These are phyloP conservation scores for Boletus mariae DNA, from an alignment of 1,284 basidiomycete species.

Conservation along the genomic window DNA sequence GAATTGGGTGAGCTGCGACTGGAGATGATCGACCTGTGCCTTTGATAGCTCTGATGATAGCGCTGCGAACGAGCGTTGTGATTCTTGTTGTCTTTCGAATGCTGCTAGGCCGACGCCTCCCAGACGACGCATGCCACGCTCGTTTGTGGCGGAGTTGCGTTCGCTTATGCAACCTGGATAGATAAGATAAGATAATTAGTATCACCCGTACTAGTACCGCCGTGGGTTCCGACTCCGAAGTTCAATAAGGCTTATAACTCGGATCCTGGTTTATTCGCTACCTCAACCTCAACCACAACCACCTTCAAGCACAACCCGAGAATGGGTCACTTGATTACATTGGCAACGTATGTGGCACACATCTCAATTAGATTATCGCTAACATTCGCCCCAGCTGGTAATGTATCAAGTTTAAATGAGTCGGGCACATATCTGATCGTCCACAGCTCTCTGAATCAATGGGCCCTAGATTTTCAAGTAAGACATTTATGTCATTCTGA, in stretches of 20 bases:
- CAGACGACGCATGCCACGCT: slow-evolving; percentile 54
- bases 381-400: slow-evolving; percentile 41
- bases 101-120: slow-evolving; percentile 75
- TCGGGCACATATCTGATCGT: slow-evolving; percentile 9
- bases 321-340: slow-evolving; percentile 81
- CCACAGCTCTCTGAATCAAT: slow-evolving; percentile 87
- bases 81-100: slow-evolving; percentile 70
- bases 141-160: background rate
- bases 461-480: slow-evolving; percentile 93
- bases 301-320: background rate
- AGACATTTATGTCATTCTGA: background rate
- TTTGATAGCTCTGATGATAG: slow-evolving; percentile 80
- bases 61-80: slow-evolving; percentile 72
- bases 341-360: slow-evolving; percentile 59
- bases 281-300: background rate
- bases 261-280: background rate
- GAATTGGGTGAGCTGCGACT: slow-evolving; percentile 83
- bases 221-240: background rate
- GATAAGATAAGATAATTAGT: slow-evolving; percentile 15
- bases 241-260: background rate
- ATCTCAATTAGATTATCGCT: slow-evolving; percentile 5
- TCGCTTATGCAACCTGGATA: slow-evolving; percentile 3
- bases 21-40: slow-evolving; percentile 74
- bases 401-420: slow-evolving; percentile 5
- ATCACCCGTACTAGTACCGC: background rate